These are phyloP conservation scores for Nannochloris sp. DNA, from an alignment of 139 green algal species.

Conservation along the genomic window DNA sequence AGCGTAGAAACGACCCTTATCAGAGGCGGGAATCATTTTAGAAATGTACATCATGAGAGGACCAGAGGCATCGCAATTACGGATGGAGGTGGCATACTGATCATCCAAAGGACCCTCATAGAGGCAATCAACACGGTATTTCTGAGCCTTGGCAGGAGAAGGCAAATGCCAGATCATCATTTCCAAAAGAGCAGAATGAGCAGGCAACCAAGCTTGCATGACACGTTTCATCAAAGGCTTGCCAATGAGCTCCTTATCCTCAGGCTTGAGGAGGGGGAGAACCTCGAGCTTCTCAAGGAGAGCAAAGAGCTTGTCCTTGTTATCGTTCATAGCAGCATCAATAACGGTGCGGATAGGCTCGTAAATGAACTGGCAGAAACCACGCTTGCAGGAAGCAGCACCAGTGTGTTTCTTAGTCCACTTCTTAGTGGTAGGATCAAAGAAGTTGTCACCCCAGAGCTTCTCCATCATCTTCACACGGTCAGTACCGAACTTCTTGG, in stretches of 20 bases:
- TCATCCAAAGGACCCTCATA: slow-evolving; percentile 98
- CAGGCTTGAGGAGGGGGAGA: slow-evolving; percentile 69
- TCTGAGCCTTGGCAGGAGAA: slow-evolving; percentile 78
- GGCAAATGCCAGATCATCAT: slow-evolving; percentile 97
- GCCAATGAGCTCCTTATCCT: slow-evolving; percentile 90
- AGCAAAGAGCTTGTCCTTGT: slow-evolving; percentile 91
- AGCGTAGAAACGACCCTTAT: slow-evolving; percentile 98
- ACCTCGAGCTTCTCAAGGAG: slow-evolving; percentile 91
- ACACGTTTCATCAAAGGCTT: slow-evolving; percentile 89
- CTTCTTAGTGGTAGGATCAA: slow-evolving; percentile 95
- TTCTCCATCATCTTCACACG: slow-evolving; percentile 89
- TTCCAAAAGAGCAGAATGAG: slow-evolving; percentile 89
- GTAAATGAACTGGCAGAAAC: slow-evolving; percentile 98
- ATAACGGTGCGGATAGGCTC: slow-evolving; percentile 95
- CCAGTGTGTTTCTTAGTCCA: slow-evolving; percentile 94
- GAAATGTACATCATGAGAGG: slow-evolving; percentile 99
- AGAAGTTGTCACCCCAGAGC: slow-evolving; percentile 98
- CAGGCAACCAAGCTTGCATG: slow-evolving; percentile 94
- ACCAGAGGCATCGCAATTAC: slow-evolving; percentile 90
- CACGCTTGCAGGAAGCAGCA: slow-evolving; percentile 82
- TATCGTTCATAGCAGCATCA: slow-evolving; percentile 90
- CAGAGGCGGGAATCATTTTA: slow-evolving; percentile 97
- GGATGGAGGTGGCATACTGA: slow-evolving; percentile 84
- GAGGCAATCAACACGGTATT: slow-evolving; percentile 94
- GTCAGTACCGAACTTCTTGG: slow-evolving; percentile 93